Evolutionary conservation across 176 grass and related monocot species (phyloP), one percentile per base, ranked within the genome.

Genomic region (Phyllostachys edulis): DNA sequence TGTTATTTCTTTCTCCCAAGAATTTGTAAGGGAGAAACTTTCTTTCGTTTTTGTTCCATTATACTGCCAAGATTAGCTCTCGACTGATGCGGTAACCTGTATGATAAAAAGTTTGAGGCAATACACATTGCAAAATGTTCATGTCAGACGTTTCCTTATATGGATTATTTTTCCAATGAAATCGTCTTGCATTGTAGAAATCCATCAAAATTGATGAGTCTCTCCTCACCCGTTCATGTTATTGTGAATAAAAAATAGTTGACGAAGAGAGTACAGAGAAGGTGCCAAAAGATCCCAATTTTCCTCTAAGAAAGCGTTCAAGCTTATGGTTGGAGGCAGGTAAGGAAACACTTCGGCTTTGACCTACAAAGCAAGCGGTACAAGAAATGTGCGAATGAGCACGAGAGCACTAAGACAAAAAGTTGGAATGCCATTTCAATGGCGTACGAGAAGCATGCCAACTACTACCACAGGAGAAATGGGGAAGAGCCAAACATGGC

Each of bases 1-100:
- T 49, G 73, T 13, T 36, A 18, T 21, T 81, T 70, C 52, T 55
- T 78, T 21, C n/a, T 79, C 38, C 60, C 79, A 50, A 82, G 16
- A 82, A 72, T 17, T 64, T 59, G 0, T 13, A 75, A 16, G 39
- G 27, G 37, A 32, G 26, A 78, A 3, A 32, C 17, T 85, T 89
- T 62, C 3, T 41, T 84, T 23, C 6, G 2, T 59, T 80, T 67
- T 78, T 45, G 14, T 63, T 83, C 27, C 9, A 1, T 16, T 77
- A 15, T 51, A 77, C 36, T 66, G 7, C 45, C 14, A 59, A 64
- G 66, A 56, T 41, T 65, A 42, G 34, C 24, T 56, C 24, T 56
- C 36, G 37, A 50, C 36, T 55, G 20, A 52, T 65, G 55, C 67
- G 42, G 57, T 42, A 73, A 65, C 38, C 12, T 56, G 85, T 66